These are phyloP conservation scores for Penicillium palitans DNA, from an alignment of 2,329 filamentous ascomycete species.

Conservation along the genomic window DNA sequence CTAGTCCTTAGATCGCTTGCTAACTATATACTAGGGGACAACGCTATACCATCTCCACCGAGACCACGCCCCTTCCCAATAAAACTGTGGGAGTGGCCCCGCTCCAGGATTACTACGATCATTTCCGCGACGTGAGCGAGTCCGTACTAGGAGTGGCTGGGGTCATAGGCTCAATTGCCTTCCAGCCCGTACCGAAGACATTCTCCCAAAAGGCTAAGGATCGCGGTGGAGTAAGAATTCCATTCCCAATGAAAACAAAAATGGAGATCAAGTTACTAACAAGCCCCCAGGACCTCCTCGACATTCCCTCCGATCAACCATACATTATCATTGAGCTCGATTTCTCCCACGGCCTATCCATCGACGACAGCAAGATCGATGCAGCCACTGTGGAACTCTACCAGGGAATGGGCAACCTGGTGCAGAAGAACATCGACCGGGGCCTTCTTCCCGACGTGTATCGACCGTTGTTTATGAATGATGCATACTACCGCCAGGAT, in stretches of 20 bases:
- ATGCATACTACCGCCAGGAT: constrained; percentile 47
- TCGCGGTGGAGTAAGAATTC: constrained; percentile 38
- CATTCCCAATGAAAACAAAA: not conserved
- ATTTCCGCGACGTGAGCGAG: constrained; percentile 34
- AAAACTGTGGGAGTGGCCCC: constrained; percentile 30
- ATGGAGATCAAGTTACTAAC: constrained; percentile 1
- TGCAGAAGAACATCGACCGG: constrained; percentile 36
- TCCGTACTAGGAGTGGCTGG: constrained; percentile 30
- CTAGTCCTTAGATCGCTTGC: not conserved
- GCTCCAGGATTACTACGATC: constrained; percentile 36
- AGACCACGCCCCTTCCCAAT: constrained; percentile 41
- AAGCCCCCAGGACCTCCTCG: constrained; percentile 38
- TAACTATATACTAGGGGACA: constrained; percentile 28
- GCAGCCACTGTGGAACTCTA: constrained; percentile 42
- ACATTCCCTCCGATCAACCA: constrained; percentile 42
- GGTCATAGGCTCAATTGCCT: constrained; percentile 37
- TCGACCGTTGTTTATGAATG: constrained; percentile 51
- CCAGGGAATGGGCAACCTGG: constrained; percentile 36
- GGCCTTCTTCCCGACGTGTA: constrained; percentile 44
- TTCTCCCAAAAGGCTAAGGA: constrained; percentile 38
- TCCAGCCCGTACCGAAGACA: constrained; percentile 40
- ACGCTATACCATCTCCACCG: constrained; percentile 45
- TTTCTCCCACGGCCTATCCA: constrained; percentile 42
- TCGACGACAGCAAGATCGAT: constrained; percentile 41
- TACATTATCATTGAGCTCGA: constrained; percentile 50